phyloP scores from a whole-genome alignment of 306 rosid species.

The Malus fusca region DNA sequence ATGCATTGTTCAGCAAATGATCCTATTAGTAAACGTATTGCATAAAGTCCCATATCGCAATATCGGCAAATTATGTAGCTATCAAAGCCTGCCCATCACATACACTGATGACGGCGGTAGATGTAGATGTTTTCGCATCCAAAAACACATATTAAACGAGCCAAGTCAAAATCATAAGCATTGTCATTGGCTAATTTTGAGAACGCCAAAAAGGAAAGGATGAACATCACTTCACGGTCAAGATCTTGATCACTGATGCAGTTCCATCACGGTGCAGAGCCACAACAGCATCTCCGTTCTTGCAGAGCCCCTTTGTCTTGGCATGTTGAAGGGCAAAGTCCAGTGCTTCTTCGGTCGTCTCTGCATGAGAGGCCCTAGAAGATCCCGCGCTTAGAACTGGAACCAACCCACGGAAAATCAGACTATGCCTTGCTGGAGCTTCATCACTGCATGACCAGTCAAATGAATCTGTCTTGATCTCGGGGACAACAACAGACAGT shows the following conservation, averaged over 20 bases:
- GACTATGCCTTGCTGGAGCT: constrained; percentile 96
- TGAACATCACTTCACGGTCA: constrained; percentile 81
- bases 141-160: constrained; percentile 5
- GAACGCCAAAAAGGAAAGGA: not conserved
- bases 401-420: constrained; percentile 91
- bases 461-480: constrained; percentile 75
- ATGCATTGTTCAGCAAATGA: not conserved
- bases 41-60: not conserved
- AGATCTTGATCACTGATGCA: constrained; percentile 87
- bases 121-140: constrained; percentile 1
- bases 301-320: constrained; percentile 72
- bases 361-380: constrained; percentile 81
- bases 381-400: constrained; percentile 85
- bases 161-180: not conserved
- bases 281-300: constrained; percentile 81
- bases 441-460: constrained; percentile 97
- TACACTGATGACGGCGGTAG: not conserved
- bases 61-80: not conserved
- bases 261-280: constrained; percentile 88
- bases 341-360: constrained; percentile 87
- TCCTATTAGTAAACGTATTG: not conserved
- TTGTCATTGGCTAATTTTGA: not conserved
- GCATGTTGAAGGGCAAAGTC: constrained; percentile 76
- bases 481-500: constrained; percentile 95
- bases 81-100: constrained; percentile 1